These are phyloP conservation scores for Kwoniella europaea DNA, from an alignment of 768 basidiomycete species.

Conservation along the genomic window DNA sequence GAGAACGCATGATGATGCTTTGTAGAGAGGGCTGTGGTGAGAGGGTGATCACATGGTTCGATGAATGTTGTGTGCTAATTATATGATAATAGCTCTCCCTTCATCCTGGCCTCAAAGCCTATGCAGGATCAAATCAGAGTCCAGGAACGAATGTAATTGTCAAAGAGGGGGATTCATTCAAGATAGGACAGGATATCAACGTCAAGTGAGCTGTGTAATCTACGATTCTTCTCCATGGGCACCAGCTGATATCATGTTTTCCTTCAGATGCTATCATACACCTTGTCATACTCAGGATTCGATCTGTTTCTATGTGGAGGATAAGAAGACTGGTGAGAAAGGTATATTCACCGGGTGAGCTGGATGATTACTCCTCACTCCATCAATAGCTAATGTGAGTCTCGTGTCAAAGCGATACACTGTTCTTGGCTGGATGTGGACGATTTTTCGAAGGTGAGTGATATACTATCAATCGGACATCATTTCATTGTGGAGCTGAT, in stretches of 20 bases:
- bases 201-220: constrained; percentile 58
- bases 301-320: constrained; percentile 83
- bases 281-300: constrained; percentile 97
- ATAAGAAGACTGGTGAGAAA: constrained; percentile 63
- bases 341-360: constrained; percentile 83
- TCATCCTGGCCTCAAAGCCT: constrained; percentile 66
- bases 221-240: no score
- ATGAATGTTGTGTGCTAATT: constrained; percentile 5
- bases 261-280: constrained; percentile 80
- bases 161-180: constrained; percentile 80
- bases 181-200: constrained; percentile 62
- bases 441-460: constrained; percentile 78
- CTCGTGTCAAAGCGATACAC: constrained; percentile 66
- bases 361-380: no score
- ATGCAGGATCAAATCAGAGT: constrained; percentile 78
- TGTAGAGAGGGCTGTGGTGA: not conserved
- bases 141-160: constrained; percentile 73
- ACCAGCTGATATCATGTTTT: no score
- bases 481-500: no score
- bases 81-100: constrained; percentile 36
- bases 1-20: not conserved
- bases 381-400: not conserved
- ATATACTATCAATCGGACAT: not conserved
- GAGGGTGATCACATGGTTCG: not conserved
- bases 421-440: constrained; percentile 84